A percentile compares a stretch with the other conserved stretches of the same genome.
Evolutionary conservation across 169 alveolate genomes (phyloP).

Genomic region (Cryptosporidium sp.): DNA sequence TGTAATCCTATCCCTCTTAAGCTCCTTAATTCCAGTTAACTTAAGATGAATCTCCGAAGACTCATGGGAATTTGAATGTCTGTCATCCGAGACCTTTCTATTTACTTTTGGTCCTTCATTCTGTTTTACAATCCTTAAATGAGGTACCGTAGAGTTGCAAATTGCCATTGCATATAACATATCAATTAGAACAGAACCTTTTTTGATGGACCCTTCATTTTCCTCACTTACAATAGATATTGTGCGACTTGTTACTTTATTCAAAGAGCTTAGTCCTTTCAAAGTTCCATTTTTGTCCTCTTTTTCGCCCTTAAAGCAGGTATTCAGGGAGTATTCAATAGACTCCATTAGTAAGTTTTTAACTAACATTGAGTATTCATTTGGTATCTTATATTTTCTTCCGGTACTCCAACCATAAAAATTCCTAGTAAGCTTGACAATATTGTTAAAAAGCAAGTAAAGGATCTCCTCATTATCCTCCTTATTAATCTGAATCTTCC

Average conservation of each 20-base stretch:
- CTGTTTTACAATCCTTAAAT: conserved; percentile 24
- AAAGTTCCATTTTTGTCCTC: neutral
- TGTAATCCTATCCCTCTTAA: neutral
- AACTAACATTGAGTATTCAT: conserved; percentile 38
- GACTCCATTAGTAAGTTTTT: conserved; percentile 35
- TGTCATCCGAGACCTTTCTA: neutral
- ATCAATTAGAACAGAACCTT: conserved; percentile 29
- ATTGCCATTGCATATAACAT: conserved; percentile 74
- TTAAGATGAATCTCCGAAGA: neutral
- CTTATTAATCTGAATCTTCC: conserved; percentile 12
- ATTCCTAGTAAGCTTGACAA: conserved; percentile 27
- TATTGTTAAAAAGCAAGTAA: conserved; percentile 46
- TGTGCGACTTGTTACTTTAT: neutral
- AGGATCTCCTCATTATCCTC: conserved; percentile 67
- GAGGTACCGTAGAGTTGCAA: conserved; percentile 66
- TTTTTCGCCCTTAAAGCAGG: conserved; percentile 5
- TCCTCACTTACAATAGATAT: neutral
- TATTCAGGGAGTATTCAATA: conserved; percentile 26
- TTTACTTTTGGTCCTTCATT: neutral
- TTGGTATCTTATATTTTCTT: neutral
- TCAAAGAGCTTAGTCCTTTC: neutral
- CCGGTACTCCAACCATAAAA: conserved; percentile 57
- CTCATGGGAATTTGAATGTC: neutral
- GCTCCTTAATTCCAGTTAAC: neutral
- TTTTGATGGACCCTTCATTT: neutral